phyloP scores from a whole-genome alignment of 2,329 filamentous ascomycete species.

The Mariannaea sp. region DNA sequence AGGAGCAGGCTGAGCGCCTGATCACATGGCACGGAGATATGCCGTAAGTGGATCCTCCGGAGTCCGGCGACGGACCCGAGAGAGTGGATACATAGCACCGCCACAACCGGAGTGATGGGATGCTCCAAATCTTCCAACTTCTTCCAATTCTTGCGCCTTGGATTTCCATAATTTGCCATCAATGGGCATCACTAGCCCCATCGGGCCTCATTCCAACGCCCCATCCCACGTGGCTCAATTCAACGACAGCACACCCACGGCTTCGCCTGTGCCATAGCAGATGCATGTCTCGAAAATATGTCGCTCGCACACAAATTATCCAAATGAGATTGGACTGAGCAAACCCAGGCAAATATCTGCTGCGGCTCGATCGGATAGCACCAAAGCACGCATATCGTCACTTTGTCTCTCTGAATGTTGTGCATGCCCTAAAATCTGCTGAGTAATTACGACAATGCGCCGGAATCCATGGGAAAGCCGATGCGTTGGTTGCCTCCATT shows the following conservation, averaged over 20 bases:
- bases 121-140: background rate
- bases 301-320: constrained; percentile 10
- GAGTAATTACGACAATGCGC: constrained; percentile 11
- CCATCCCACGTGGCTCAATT: constrained; percentile 32
- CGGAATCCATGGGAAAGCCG: constrained; percentile 6
- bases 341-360: background rate
- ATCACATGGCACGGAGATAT: constrained; percentile 32
- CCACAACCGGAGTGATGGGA: constrained; percentile 20
- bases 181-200: constrained; percentile 4
- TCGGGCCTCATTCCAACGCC: constrained; percentile 3
- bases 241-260: constrained; percentile 19
- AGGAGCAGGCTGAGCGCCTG: constrained; percentile 25
- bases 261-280: constrained; percentile 14
- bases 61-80: constrained; percentile 32
- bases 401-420: background rate
- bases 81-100: constrained; percentile 27
- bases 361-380: constrained; percentile 9
- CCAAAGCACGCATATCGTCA: background rate
- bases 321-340: constrained; percentile 15
- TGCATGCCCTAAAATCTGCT: constrained; percentile 9
- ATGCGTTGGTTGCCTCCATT: constrained; percentile 16
- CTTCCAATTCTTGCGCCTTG: too few species aligned
- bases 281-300: constrained; percentile 30
- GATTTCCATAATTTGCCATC: too few species aligned
- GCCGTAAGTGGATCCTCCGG: constrained; percentile 31